A percentile compares a stretch with the other conserved stretches of the same genome.
Conservation (phyloP, 805 yeast genomes). For the Priceomyces haplophilus region DNA sequence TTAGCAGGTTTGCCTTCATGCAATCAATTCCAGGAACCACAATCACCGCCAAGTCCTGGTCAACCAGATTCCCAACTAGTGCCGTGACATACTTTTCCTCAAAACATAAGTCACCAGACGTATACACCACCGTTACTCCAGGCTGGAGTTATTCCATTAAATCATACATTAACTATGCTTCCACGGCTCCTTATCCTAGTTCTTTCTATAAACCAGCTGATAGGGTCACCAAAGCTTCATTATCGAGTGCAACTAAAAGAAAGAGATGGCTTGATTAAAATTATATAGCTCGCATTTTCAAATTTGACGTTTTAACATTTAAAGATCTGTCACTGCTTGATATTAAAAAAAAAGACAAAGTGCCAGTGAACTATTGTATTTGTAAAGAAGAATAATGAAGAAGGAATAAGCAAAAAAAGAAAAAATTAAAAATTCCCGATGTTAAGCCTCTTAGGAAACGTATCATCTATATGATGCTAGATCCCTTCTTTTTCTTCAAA, state of each 20-base stretch:
- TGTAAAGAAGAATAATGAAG: no score
- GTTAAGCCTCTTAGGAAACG: no score
- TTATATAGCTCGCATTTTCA: background rate
- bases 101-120: slow-evolving; percentile 39
- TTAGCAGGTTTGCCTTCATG: slow-evolving; percentile 85
- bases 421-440: no score
- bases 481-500: no score
- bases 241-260: slow-evolving; percentile 33
- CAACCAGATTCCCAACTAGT: slow-evolving; percentile 64
- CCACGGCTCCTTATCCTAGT: slow-evolving; percentile 68
- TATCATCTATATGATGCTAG: no score
- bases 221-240: slow-evolving; percentile 40
- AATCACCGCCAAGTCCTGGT: slow-evolving; percentile 66
- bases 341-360: no score
- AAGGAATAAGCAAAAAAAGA: no score
- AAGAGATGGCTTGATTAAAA: slow-evolving; percentile 39
- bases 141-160: slow-evolving; percentile 75
- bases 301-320: background rate
- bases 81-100: slow-evolving; percentile 56
- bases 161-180: slow-evolving; percentile 65
- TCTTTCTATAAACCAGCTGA: slow-evolving; percentile 60
- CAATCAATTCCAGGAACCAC: slow-evolving; percentile 78
- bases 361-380: no score
- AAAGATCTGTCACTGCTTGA: background rate
- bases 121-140: slow-evolving; percentile 70